Base-by-base conservation (phyloP, 345 rosid genomes). In the Rhodomyrtus tomentosa region DNA sequence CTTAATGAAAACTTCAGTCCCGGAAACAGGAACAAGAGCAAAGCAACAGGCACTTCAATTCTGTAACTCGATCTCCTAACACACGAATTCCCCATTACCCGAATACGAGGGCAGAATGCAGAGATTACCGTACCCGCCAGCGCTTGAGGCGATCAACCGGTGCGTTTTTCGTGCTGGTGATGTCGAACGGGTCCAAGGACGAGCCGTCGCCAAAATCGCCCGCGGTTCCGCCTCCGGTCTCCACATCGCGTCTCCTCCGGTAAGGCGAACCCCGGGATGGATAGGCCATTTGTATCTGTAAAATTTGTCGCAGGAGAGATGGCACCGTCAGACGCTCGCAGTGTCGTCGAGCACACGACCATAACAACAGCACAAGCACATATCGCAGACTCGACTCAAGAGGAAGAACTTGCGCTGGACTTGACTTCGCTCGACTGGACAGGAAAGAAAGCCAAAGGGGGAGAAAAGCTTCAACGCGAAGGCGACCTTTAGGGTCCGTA, bases 111-210 rank as follows among this genome's bases (percentile, higher is more conserved):
- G 5, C 25, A 18, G 45, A 36, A 68, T 18, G 76, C 76, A 36
- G 38, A 50, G 54, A 50, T 8, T 4, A 2, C 81, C 50, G 72
- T 90, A 98, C 99, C 90, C 99, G 90, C 99, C 99, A 98, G n/a
- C 97, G 92, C 80, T 90, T 89, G 83, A 98, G 93, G 40, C 93
- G 93, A n/a, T 93, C 94, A 56, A 89, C 58, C 2, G 99, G 86
- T 83, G 92, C 98, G 88, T 96, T 91, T 89, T 98, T 98, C 54
- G 99, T 95, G 22, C 90, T 91, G 40, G 92, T 10, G 85, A 98
- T 93, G 18, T 91, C 87, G 80, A 98, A 98, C 3, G 98, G 95
- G 88, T 88, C 90, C 20, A 27, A 12, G 38, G 87, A 88, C 27
- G 86, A 84, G 6, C 48, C 82, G 20, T 84, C 90, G 13, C 88